These are phyloP conservation scores for Nevesoporus exiguus DNA, from an alignment of 768 basidiomycete species.

Conservation along the genomic window DNA sequence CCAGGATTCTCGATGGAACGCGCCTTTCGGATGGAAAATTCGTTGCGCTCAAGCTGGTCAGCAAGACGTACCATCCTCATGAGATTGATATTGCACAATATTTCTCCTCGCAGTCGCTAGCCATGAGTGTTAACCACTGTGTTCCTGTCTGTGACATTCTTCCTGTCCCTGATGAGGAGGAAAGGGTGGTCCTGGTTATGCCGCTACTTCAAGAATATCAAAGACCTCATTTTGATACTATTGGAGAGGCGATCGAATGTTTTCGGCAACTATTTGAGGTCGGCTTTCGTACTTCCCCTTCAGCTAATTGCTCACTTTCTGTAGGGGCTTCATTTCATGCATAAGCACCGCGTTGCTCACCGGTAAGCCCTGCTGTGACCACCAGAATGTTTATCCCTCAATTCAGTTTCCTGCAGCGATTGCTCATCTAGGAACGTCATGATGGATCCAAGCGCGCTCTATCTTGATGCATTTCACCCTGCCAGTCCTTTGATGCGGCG, in stretches of 20 bases:
- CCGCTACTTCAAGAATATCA: slow-evolving; percentile 33
- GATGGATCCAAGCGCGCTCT: slow-evolving; percentile 28
- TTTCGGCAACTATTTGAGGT: slow-evolving; percentile 31
- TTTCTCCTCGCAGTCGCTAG: slow-evolving; percentile 3
- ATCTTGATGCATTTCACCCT: slow-evolving; percentile 31
- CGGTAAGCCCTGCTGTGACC: neutral
- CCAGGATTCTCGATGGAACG: slow-evolving; percentile 28
- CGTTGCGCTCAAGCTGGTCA: slow-evolving; percentile 32
- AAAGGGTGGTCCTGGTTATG: slow-evolving; percentile 29
- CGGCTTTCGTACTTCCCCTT: neutral
- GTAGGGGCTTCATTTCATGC: neutral
- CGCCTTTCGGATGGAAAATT: slow-evolving; percentile 26
- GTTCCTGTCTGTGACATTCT: slow-evolving; percentile 30
- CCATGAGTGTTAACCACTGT: slow-evolving; percentile 31
- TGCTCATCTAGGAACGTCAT: slow-evolving; percentile 33
- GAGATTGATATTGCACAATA: slow-evolving; percentile 33
- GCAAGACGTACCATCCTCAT: slow-evolving; percentile 11
- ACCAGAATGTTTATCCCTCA: neutral
- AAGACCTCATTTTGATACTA: slow-evolving; percentile 24
- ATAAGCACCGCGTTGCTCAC: slow-evolving; percentile 7
- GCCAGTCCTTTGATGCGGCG: slow-evolving; percentile 5
- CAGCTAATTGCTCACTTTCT: neutral
- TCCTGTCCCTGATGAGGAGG: slow-evolving; percentile 1
- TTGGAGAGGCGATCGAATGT: slow-evolving; percentile 9
- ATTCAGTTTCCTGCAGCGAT: slow-evolving; percentile 17